Evolutionary conservation across 768 basidiomycete genomes (phyloP).

Genomic region (Mycena metata): DNA sequence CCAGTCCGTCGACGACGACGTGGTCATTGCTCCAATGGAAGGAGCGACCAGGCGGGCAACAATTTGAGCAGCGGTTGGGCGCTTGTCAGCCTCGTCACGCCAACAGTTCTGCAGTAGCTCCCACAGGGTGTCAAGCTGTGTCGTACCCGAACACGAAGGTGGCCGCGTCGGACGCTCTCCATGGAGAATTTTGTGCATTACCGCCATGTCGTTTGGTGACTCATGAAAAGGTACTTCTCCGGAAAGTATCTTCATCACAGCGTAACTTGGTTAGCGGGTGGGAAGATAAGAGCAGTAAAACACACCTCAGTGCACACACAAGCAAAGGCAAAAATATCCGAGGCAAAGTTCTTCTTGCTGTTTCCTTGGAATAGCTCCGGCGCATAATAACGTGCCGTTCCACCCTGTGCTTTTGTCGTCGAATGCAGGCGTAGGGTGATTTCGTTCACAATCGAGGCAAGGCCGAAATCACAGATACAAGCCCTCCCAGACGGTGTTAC

Average conservation of each 20-base stretch:
- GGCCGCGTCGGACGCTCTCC: background rate
- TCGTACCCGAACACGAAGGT: background rate
- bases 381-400: too few species aligned
- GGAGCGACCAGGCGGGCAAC: background rate
- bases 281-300: too few species aligned
- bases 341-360: background rate
- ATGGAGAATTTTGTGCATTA: background rate
- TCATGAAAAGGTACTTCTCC: background rate
- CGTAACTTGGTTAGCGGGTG: too few species aligned
- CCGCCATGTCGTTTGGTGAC: background rate
- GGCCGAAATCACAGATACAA: too few species aligned
- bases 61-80: slow-evolving; percentile 9
- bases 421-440: too few species aligned
- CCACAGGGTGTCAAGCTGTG: slow-evolving; percentile 12
- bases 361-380: background rate
- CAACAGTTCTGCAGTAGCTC: slow-evolving; percentile 9
- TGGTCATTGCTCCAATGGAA: slow-evolving; percentile 24
- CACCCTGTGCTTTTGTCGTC: too few species aligned
- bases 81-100: background rate
- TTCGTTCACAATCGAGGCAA: too few species aligned
- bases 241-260: background rate
- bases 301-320: background rate
- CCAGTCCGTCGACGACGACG: background rate
- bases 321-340: background rate
- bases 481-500: too few species aligned